Conservation (phyloP, 2,329 filamentous ascomycete species). For the Monosporascus sp. region DNA sequence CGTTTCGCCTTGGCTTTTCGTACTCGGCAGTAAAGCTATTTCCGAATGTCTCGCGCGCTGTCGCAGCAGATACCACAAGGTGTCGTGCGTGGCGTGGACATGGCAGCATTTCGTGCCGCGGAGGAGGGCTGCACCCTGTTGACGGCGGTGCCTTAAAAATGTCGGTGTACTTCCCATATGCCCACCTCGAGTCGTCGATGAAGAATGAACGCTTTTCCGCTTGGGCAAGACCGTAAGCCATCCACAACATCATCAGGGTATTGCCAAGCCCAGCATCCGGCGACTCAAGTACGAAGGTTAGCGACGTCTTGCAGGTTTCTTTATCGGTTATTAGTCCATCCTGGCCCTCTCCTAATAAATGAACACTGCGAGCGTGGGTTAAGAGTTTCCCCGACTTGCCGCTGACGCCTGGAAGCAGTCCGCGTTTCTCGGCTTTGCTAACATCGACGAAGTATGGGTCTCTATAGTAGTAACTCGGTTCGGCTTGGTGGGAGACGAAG, state of each 20-base stretch:
- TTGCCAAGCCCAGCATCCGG: conserved; percentile 71
- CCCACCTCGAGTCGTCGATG: conserved; percentile 78
- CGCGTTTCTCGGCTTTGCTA: conserved; percentile 60
- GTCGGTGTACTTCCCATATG: conserved; percentile 68
- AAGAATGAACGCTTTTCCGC: conserved; percentile 74
- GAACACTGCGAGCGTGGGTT: conserved; percentile 21
- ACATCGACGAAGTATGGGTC: conserved; percentile 73
- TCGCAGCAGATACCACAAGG: conserved; percentile 66
- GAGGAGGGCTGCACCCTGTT: conserved; percentile 64
- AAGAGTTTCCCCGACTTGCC: conserved; percentile 33
- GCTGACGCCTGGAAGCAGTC: conserved; percentile 49
- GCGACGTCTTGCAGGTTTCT: conserved; percentile 59
- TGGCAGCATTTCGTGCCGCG: conserved; percentile 69
- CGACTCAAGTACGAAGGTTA: conserved; percentile 75
- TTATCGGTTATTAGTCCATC: conserved; percentile 39
- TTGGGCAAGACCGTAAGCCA: conserved; percentile 73
- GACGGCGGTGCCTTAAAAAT: conserved; percentile 65
- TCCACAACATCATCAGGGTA: conserved; percentile 75
- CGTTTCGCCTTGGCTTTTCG: conserved; percentile 41
- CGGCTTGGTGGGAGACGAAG: conserved; percentile 37
- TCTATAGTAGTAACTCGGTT: conserved; percentile 50
- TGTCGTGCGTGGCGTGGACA: conserved; percentile 74
- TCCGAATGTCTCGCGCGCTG: conserved; percentile 59
- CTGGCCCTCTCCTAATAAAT: conserved; percentile 43
- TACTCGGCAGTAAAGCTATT: conserved; percentile 49